Evolutionary conservation across 2,329 filamentous ascomycete species (phyloP).

Genomic region (Microcera coccophila): DNA sequence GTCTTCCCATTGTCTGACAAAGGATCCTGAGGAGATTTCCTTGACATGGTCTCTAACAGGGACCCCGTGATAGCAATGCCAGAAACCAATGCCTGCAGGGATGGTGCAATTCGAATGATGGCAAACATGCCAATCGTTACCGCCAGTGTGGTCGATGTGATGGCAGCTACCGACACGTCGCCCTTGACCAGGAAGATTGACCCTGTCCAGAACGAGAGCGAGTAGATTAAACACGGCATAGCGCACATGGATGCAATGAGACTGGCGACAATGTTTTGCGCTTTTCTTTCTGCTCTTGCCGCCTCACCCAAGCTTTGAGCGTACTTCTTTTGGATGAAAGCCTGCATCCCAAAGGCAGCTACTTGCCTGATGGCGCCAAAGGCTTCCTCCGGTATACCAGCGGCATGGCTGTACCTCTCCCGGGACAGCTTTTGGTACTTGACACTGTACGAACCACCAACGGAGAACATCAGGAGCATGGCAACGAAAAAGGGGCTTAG

Average conservation of each 20-base stretch:
- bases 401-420: constrained; percentile 70
- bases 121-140: constrained; percentile 82
- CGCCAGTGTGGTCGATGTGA: constrained; percentile 54
- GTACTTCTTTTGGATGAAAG: too few relatives aligned
- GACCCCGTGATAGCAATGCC: constrained; percentile 72
- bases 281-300: neutral
- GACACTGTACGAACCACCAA: constrained; percentile 67
- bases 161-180: constrained; percentile 67
- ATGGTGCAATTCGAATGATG: constrained; percentile 72
- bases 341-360: constrained; percentile 80
- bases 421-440: constrained; percentile 47
- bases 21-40: constrained; percentile 30
- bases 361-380: constrained; percentile 81
- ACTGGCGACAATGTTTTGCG: neutral
- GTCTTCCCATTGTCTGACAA: constrained; percentile 29
- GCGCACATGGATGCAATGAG: constrained; percentile 28
- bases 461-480: constrained; percentile 56
- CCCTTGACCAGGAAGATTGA: constrained; percentile 62
- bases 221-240: constrained; percentile 73
- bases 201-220: constrained; percentile 75
- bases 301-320: neutral
- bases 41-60: constrained; percentile 76
- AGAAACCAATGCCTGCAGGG: constrained; percentile 72
- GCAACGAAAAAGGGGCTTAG: constrained; percentile 66
- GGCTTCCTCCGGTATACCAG: constrained; percentile 79